A percentile compares a stretch with the other conserved stretches of the same genome.
These are phyloP conservation scores for Fennellomyces sp. DNA, from an alignment of 371 early-diverging fungal species.

Conservation along the genomic window DNA sequence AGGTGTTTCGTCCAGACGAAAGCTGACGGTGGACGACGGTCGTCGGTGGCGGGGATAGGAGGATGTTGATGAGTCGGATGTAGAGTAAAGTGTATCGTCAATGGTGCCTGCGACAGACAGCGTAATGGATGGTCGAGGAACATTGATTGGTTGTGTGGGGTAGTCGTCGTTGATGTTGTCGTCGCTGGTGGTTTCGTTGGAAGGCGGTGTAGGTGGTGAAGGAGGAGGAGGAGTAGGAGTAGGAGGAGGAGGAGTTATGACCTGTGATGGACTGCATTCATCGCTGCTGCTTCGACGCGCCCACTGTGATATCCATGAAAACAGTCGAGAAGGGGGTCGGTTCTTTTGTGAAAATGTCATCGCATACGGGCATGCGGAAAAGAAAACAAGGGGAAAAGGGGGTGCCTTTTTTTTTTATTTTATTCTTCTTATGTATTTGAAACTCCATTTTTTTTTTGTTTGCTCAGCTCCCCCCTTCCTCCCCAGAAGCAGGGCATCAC, in stretches of 20 bases:
- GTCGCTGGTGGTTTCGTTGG: neutral
- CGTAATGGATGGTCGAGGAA: constrained; percentile 16
- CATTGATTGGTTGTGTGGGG: constrained; percentile 12
- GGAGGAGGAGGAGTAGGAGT: constrained; percentile 32
- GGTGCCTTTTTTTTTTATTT: neutral
- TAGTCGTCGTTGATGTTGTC: neutral
- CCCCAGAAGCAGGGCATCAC: too few species aligned
- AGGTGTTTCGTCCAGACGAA: neutral
- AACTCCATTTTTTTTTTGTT: neutral
- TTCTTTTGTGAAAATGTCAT: constrained; percentile 10
- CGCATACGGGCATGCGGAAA: constrained; percentile 5
- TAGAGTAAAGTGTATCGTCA: constrained; percentile 9
- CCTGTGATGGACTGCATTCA: neutral
- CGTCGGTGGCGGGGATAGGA: constrained; percentile 2
- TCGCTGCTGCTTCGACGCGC: constrained; percentile 12
- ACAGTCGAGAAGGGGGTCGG: constrained; percentile 14
- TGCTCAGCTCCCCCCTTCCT: neutral
- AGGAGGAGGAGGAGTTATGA: constrained; percentile 21
- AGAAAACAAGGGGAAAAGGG: neutral
- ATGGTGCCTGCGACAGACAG: constrained; percentile 11
- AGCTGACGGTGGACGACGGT: neutral
- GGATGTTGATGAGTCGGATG: constrained; percentile 7
- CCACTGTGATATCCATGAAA: constrained; percentile 21
- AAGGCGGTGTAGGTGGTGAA: constrained; percentile 2
- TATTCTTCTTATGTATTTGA: too few species aligned